Evolutionary conservation across 2,329 filamentous ascomycete genomes (phyloP), one percentile per base, ranked within the genome.

Genomic region (Apiospora aurea): DNA sequence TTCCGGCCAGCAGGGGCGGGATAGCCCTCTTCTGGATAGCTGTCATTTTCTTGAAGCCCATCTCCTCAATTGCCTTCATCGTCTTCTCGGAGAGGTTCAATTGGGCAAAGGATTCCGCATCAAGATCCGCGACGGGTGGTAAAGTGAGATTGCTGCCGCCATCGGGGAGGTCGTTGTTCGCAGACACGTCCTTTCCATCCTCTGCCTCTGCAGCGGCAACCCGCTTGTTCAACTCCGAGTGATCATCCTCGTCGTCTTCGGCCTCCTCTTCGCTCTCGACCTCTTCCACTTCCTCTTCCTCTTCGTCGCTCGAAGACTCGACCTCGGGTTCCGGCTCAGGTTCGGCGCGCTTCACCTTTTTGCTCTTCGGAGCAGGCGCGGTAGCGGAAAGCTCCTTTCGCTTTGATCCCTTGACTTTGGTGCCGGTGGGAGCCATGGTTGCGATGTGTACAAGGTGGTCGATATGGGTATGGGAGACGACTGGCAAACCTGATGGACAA

Each of bases 31-130:
- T 89, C 83, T 98, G 96, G 76, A 98, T 98, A 81, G 96, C 94
- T 0, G 96, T 98, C 95, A 99, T 98, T 67, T 88, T 95, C 79
- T 93, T 92, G 81, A 98, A 98, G 18, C 93, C 93, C 96, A 99
- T 98, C 75, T 93, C 94, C 72, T 91, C 84, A 77, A 98, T 95
- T 11, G 95, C 95, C 84, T 93, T 91, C 88, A 95, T 93, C 0
- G 95, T 98, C 83, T 94, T 95, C 34, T 95, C 93, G 1, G 94
- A 96, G 14, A 99, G 88, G 71, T 93, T 93, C 74, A 99, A 86
- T 75, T 98, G 93, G 46, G 90, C 84, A 80, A 98, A 97, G 47
- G 46, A 41, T 69, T 69, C 68, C 46, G 68, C 46, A n/a, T 51
- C 34, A 47, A 51, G n/a, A 18, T 53, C 68, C 16, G 46, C 68